Evolutionary conservation across 1,284 basidiomycete species (phyloP).

Genomic region (Mycocalia duriaeana): DNA sequence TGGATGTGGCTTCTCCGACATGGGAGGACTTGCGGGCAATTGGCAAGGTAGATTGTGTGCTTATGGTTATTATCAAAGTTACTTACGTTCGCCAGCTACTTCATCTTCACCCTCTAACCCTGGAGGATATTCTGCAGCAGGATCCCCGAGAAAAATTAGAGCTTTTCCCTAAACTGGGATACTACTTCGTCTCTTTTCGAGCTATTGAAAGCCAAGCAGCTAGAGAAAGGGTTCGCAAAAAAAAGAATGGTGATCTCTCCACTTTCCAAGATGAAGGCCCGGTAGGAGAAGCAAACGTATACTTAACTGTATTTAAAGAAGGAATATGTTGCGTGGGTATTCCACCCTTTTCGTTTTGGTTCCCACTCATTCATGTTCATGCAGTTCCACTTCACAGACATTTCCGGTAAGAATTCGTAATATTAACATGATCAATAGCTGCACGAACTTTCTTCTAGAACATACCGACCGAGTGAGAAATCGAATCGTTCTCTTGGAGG

Average conservation of each 20-base stretch:
- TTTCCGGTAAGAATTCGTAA: constrained; percentile 46
- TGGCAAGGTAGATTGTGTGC: constrained; percentile 58
- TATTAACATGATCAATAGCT: not conserved
- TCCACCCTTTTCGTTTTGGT: constrained; percentile 2
- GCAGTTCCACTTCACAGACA: constrained; percentile 91
- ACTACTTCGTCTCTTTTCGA: constrained; percentile 89
- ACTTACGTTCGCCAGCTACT: constrained; percentile 51
- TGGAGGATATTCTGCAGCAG: constrained; percentile 94
- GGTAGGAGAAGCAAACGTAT: constrained; percentile 81
- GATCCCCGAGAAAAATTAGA: constrained; percentile 94
- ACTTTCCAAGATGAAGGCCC: constrained; percentile 36
- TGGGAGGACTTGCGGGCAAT: constrained; percentile 88
- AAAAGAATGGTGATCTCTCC: constrained; percentile 20
- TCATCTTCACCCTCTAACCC: constrained; percentile 88
- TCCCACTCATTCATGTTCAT: constrained; percentile 4
- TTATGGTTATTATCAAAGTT: not conserved
- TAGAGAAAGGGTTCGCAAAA: constrained; percentile 33
- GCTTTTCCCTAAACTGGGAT: constrained; percentile 83
- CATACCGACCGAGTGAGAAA: constrained; percentile 80
- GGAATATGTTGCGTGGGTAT: constrained; percentile 81
- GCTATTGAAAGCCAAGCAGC: constrained; percentile 66
- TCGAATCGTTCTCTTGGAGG: constrained; percentile 56
- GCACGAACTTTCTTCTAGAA: constrained; percentile 37
- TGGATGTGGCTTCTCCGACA: constrained; percentile 87
- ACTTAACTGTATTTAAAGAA: constrained; percentile 86